phyloP scores from a whole-genome alignment of 2,329 filamentous ascomycete genomes.

The Aspergillus niger region DNA sequence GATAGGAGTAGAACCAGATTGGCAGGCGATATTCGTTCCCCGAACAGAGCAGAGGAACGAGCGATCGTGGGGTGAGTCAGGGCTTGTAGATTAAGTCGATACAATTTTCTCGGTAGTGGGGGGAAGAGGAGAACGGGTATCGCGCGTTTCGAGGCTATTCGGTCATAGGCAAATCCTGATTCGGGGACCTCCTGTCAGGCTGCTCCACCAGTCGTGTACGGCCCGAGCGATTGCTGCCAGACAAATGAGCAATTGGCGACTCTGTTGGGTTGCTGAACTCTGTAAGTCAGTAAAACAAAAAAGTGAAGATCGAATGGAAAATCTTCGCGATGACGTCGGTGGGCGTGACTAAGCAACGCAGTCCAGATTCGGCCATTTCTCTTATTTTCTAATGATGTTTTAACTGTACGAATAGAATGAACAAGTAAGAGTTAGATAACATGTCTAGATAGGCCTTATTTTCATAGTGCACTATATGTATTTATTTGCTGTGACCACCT shows the following conservation, averaged over 20 bases:
- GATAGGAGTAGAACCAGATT: constrained; percentile 30
- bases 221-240: background rate
- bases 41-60: background rate
- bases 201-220: constrained; percentile 2
- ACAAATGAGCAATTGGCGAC: background rate
- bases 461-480: no score
- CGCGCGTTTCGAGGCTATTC: background rate
- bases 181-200: background rate
- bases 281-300: background rate
- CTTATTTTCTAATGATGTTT: background rate
- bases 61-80: background rate
- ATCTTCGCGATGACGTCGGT: constrained; percentile 23
- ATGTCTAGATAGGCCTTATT: no score
- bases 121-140: background rate
- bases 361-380: background rate
- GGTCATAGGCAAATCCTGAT: background rate
- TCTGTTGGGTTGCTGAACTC: background rate
- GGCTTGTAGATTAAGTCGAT: background rate
- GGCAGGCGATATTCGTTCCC: constrained; percentile 14
- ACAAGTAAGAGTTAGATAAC: no score
- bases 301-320: constrained; percentile 14
- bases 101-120: constrained; percentile 3
- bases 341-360: constrained; percentile 19
- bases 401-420: no score
- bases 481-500: no score